Evolutionary conservation across 164 flowering plant species (phyloP).

Genomic region (Warburgia ugandensis): DNA sequence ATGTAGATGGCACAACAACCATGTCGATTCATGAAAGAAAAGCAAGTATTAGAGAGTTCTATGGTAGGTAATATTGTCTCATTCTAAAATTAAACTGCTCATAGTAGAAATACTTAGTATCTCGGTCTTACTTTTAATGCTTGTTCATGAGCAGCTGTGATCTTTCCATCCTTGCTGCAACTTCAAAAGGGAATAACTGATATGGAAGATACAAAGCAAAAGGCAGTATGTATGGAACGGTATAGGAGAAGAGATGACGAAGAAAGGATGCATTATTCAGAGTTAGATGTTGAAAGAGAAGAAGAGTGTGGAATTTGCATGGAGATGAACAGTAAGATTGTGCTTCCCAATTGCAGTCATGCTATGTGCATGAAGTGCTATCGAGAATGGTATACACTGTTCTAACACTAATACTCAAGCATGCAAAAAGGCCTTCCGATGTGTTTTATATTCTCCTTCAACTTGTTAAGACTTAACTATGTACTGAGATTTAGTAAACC

Average conservation of each 20-base stretch:
- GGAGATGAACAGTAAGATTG: constrained; percentile 80
- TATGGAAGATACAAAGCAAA: constrained; percentile 71
- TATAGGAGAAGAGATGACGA: constrained; percentile 61
- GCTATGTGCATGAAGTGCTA: constrained; percentile 91
- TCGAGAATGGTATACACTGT: constrained; percentile 90
- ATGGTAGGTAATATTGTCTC: constrained; percentile 31
- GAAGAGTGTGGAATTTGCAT: constrained; percentile 97
- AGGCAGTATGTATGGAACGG: constrained; percentile 63
- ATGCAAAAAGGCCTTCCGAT: too few species aligned
- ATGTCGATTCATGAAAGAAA: constrained; percentile 69
- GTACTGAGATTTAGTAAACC: too few species aligned
- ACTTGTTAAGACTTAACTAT: too few species aligned
- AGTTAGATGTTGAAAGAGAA: constrained; percentile 72
- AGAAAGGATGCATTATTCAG: constrained; percentile 38
- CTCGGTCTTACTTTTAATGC: constrained; percentile 3
- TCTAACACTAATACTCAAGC: too few species aligned
- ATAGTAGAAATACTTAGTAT: not conserved
- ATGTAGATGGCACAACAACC: constrained; percentile 72
- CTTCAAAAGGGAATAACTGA: constrained; percentile 79
- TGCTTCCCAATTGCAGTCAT: constrained; percentile 82
- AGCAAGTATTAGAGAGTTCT: constrained; percentile 72
- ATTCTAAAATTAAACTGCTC: too few species aligned
- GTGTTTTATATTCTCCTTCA: too few species aligned
- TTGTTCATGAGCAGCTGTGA: constrained; percentile 45
- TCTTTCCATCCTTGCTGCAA: constrained; percentile 83